Base-by-base conservation (phyloP, 768 basidiomycete species). In the Suillus spraguei region DNA sequence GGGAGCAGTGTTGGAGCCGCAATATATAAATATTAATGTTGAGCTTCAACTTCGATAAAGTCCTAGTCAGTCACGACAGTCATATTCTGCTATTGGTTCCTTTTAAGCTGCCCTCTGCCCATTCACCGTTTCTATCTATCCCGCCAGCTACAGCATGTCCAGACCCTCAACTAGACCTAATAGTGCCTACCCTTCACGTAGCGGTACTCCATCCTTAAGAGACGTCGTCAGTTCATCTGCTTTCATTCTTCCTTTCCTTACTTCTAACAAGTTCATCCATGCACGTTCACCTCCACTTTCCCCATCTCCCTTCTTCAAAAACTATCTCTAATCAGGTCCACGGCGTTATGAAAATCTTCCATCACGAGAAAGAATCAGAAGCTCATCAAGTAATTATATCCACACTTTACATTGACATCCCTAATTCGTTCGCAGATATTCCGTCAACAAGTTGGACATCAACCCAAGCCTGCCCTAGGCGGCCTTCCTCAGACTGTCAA, bases 341-440 rank as follows among this genome's bases (percentile, higher is more conserved):
- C 64, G 87, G 89, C 71, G 87, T 81, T 44, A 84, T 91, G 74
- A 87, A 83, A 67, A 83, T 85, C 63, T 82, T 84, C 77, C 88
- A 81, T 68, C 84, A 90, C 60, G 94, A 95, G 72, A 85, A 88
- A 65, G 90, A 95, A 60, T 95, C 94, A 1, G 92, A 95, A 76
- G 94, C 94, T 10, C 94, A 96, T 75, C 87, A 88, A 81, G 93
- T 90, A 69, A 4, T 2, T 60, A 64, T 65, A 38, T 32, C 13
- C 4, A 38, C 2, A 2, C 41, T 33, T 28, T 46, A 36, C 36
- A 35, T 41, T 50, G 41, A 14, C 60, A 64, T 56, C 20, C 41
- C 66, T 60, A 46, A 64, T 50, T 54, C 54, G 63, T 62, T 56
- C 32, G 38, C 68, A 94, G 91, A 91, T 94, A 66, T 94, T 87